Evolutionary conservation across 345 rosid species (phyloP), one percentile per base, ranked within the genome.

Genomic region (Atalantia buxifolia): DNA sequence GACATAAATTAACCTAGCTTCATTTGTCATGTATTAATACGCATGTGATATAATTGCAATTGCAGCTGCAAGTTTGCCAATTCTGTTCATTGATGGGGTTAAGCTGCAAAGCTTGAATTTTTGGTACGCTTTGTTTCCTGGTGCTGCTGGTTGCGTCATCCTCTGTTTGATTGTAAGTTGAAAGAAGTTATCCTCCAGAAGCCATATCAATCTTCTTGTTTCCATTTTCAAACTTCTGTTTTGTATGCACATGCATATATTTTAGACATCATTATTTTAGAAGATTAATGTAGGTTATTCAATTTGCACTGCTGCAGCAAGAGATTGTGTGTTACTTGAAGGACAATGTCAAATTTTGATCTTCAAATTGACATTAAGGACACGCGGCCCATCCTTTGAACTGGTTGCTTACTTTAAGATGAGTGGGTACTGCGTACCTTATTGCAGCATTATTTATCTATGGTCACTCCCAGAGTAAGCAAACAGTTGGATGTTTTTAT

Each of bases 41-140:
- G 28, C 48, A 64, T 13, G 31, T 65, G n/a, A 30, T 19, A 7
- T 28, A 13, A 75, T n/a, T 13, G 36, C 67, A 35, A 8, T 33
- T 76, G 38, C 50, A 95, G 98, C 99, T 81, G 99, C 99, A 24
- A 92, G 99, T 81, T 83, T 92, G 89, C 99, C 99, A 4, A 77
- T 95, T 76, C 68, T 95, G 76, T 95, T 95, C 91, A 90, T 93
- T 36, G 97, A 95, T 81, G 94, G 93, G 77, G 93, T 85, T 53
- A 92, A 91, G 90, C 76, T 95, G 61, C 97, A 93, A 69, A 83
- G 73, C 59, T 86, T 95, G 80, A 91, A 89, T 72, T 83, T 83
- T 40, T 91, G 97, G 98, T 93, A 87, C 56, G 92, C 94, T 25
- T 76, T 93, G 83, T 93, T 95, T 78, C 99, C 99, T 7, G 96